phyloP scores from a whole-genome alignment of 768 basidiomycete genomes.

The Kwoniella sp. region DNA sequence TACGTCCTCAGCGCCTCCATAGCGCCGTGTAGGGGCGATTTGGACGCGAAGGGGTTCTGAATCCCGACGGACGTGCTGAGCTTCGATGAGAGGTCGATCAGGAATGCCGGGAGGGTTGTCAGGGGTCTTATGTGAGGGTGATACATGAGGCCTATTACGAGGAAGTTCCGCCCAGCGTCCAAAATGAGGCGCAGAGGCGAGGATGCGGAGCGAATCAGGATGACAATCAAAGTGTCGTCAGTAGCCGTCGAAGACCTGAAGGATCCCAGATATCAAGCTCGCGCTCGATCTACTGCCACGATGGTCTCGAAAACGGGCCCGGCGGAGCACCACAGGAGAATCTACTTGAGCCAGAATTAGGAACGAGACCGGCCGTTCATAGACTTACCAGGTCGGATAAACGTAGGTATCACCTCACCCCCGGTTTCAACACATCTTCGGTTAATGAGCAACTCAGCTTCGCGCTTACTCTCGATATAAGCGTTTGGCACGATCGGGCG shows the following conservation, averaged over 20 bases:
- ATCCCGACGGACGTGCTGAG: conserved; percentile 57
- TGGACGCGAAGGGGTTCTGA: conserved; percentile 42
- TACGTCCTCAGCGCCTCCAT: conserved; percentile 80
- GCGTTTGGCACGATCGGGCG: conserved; percentile 79
- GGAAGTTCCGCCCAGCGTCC: not conserved
- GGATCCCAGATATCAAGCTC: no score
- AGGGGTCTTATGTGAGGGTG: conserved; percentile 92
- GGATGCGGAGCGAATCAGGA: no score
- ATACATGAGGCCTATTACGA: conserved; percentile 79
- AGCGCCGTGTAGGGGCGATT: conserved; percentile 56
- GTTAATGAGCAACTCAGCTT: conserved; percentile 76
- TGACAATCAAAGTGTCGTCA: no score
- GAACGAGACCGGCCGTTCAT: not conserved
- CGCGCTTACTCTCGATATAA: conserved; percentile 92
- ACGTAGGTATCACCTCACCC: conserved; percentile 66
- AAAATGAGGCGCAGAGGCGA: no score
- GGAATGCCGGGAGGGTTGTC: conserved; percentile 77
- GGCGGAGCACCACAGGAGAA: no score
- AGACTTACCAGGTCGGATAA: conserved; percentile 84
- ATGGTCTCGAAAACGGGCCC: not conserved
- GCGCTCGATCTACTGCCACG: no score
- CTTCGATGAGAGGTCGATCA: conserved; percentile 77
- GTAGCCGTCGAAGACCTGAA: no score
- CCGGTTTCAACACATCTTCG: conserved; percentile 59
- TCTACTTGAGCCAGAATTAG: no score